These are phyloP conservation scores for Jatropha podagrica DNA, from an alignment of 441 rosid species.

Conservation along the genomic window DNA sequence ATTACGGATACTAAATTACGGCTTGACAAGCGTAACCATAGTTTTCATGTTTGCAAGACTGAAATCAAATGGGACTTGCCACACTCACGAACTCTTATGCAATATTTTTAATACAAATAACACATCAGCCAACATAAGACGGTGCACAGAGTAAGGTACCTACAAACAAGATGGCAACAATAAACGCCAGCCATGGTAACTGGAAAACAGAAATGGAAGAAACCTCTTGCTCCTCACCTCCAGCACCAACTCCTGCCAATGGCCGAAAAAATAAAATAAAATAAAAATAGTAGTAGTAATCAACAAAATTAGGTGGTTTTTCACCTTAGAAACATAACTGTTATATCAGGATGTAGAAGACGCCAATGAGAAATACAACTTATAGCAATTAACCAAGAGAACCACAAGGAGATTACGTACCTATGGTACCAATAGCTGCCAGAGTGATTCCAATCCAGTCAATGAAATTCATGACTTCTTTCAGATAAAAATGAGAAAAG, in stretches of 20 bases:
- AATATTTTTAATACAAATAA: not conserved
- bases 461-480: constrained; percentile 89
- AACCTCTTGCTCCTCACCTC: constrained; percentile 90
- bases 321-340: constrained; percentile 2
- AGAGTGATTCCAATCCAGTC: constrained; percentile 96
- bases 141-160: constrained; percentile 69
- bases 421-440: constrained; percentile 96
- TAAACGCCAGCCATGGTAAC: constrained; percentile 79
- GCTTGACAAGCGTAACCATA: not conserved
- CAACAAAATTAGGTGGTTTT: not conserved
- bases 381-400: constrained; percentile 12
- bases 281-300: too few species aligned
- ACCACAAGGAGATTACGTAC: constrained; percentile 41
- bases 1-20: too few species aligned
- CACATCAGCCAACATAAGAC: constrained; percentile 6
- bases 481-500: constrained; percentile 91
- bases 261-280: not conserved
- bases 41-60: constrained; percentile 11
- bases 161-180: constrained; percentile 91
- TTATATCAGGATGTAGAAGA: constrained; percentile 11
- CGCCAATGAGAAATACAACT: constrained; percentile 11
- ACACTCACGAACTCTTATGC: not conserved
- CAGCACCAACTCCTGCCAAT: constrained; percentile 93
- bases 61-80: constrained; percentile 5
- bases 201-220: constrained; percentile 72